Evolutionary conservation across 768 basidiomycete genomes (phyloP).

Genomic region (Dictyophora rubrovolvata): DNA sequence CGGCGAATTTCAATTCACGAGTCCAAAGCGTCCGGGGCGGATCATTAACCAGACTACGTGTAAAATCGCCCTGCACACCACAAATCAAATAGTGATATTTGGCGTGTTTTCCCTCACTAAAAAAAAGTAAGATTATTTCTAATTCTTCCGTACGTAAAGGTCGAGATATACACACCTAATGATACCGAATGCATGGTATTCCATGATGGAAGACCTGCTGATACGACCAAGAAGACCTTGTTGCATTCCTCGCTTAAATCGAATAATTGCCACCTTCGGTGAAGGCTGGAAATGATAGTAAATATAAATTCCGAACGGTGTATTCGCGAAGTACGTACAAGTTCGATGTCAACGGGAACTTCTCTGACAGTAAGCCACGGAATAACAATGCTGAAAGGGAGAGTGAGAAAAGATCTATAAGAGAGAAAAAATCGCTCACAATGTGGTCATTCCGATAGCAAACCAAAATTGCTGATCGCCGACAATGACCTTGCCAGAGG

Average conservation of each 20-base stretch:
- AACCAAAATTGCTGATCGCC: conserved; percentile 74
- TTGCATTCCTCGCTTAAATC: conserved; percentile 77
- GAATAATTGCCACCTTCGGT: conserved; percentile 66
- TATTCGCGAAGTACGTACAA: conserved; percentile 34
- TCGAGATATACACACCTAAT: conserved; percentile 45
- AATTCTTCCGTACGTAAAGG: conserved; percentile 2
- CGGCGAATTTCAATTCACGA: conserved; percentile 72
- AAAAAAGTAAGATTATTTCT: conserved; percentile 5
- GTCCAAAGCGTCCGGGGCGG: conserved; percentile 70
- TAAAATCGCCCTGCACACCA: conserved; percentile 79
- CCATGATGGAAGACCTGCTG: conserved; percentile 63
- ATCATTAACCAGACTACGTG: conserved; percentile 55
- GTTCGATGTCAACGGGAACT: conserved; percentile 63
- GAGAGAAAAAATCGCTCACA: conserved; percentile 33
- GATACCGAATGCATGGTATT: conserved; percentile 76
- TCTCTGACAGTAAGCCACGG: conserved; percentile 72
- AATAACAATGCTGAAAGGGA: conserved; percentile 42
- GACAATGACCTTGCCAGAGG: conserved; percentile 42
- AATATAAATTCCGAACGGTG: no score
- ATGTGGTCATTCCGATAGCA: conserved; percentile 58
- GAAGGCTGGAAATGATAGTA: conserved; percentile 43
- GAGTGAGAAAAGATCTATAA: background rate
- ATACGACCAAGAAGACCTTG: conserved; percentile 69
- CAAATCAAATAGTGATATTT: conserved; percentile 75
- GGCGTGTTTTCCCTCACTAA: conserved; percentile 59